Conservation (phyloP, 352 stramenopile genomes). For the Globisporangium rhizosaccharum region DNA sequence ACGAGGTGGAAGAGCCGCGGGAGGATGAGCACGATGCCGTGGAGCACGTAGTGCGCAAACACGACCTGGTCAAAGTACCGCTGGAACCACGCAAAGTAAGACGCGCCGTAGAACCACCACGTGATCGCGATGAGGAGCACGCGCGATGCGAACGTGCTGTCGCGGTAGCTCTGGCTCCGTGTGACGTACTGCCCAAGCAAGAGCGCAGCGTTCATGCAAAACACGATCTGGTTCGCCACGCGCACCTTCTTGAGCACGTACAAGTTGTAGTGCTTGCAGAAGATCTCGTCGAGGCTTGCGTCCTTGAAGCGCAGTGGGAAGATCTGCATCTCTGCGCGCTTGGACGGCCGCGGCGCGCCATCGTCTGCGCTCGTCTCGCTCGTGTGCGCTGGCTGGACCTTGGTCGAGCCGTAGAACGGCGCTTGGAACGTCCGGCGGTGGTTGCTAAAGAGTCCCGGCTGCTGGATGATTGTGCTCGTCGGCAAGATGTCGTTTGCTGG, state of each 20-base stretch:
- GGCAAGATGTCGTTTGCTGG: constrained; percentile 35
- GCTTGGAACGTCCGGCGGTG: constrained; percentile 18
- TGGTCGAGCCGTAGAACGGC: constrained; percentile 24
- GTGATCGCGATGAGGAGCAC: constrained; percentile 32
- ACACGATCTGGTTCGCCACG: constrained; percentile 39
- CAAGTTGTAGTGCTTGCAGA: constrained; percentile 68
- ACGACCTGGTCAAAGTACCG: constrained; percentile 44
- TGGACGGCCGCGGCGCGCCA: constrained; percentile 5
- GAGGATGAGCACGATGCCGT: constrained; percentile 42
- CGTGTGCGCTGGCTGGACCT: constrained; percentile 22
- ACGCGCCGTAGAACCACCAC: constrained; percentile 33
- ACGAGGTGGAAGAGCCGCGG: constrained; percentile 43
- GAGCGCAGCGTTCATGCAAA: constrained; percentile 38
- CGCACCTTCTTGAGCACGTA: constrained; percentile 70
- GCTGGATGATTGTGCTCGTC: constrained; percentile 33
- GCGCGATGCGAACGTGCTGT: constrained; percentile 38
- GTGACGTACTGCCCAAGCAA: constrained; percentile 45
- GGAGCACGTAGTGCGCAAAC: constrained; percentile 42
- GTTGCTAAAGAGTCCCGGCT: constrained; percentile 19
- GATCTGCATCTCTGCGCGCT: constrained; percentile 39
- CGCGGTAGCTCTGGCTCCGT: constrained; percentile 17
- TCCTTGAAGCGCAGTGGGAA: constrained; percentile 63
- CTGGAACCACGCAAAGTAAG: constrained; percentile 38
- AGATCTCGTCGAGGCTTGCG: constrained; percentile 53
- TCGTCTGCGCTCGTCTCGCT: constrained; percentile 2